A percentile compares a stretch with the other conserved stretches of the same genome.
These are phyloP conservation scores for Penicillium sp. DNA, from an alignment of 2,329 filamentous ascomycete species.

Conservation along the genomic window DNA sequence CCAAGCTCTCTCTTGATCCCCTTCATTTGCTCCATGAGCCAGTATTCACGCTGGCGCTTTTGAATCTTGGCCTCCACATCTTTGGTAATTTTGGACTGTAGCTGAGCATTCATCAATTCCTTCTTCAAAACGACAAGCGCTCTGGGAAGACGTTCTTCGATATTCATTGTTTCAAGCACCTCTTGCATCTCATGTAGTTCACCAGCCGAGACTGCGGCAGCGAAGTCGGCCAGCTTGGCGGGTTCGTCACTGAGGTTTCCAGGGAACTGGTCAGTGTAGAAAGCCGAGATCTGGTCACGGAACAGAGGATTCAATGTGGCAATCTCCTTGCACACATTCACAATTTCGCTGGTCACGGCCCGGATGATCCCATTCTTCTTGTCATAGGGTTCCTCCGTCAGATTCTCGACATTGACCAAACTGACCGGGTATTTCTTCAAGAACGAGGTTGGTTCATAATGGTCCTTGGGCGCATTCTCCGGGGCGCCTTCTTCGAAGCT, in stretches of 20 bases:
- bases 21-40: constrained; percentile 99
- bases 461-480: constrained; percentile 54
- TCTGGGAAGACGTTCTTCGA: constrained; percentile 90
- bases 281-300: constrained; percentile 94
- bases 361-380: constrained; percentile 84
- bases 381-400: constrained; percentile 83
- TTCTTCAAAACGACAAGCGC: constrained; percentile 92
- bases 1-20: constrained; percentile 93
- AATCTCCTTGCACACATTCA: constrained; percentile 98
- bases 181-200: constrained; percentile 91
- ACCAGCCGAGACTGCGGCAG: constrained; percentile 91
- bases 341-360: constrained; percentile 93
- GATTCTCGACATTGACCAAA: constrained; percentile 91
- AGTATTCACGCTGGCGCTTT: constrained; percentile 96
- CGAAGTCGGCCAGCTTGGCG: constrained; percentile 93
- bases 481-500: constrained; percentile 86
- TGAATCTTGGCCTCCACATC: constrained; percentile 97
- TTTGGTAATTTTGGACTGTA: constrained; percentile 96
- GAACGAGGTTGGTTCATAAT: constrained; percentile 87
- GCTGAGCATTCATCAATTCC: constrained; percentile 94
- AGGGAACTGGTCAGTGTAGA: constrained; percentile 90
- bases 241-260: constrained; percentile 95
- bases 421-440: constrained; percentile 88
- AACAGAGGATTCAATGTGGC: constrained; percentile 91
- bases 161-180: constrained; percentile 80